Evolutionary conservation across 2,329 filamentous ascomycete genomes (phyloP).

Genomic region (Macrophomina phaseolina): DNA sequence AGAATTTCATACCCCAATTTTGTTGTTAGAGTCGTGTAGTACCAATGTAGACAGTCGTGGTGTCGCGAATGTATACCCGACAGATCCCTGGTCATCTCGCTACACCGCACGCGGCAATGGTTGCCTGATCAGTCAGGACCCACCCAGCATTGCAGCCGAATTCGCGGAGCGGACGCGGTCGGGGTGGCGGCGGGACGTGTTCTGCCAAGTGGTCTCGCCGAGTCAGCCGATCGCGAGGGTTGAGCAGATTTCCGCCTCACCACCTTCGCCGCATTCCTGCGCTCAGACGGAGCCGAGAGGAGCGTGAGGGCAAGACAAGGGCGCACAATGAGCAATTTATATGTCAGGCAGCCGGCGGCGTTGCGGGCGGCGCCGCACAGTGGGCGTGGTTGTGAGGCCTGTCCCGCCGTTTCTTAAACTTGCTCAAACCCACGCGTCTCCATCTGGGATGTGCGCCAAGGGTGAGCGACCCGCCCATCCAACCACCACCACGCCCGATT

Average conservation of each 20-base stretch:
- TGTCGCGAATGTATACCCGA: not conserved
- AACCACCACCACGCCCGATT: conserved; percentile 2
- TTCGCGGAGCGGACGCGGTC: conserved; percentile 1
- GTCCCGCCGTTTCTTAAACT: conserved; percentile 5
- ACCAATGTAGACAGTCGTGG: conserved; percentile 4
- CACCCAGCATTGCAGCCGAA: conserved; percentile 8
- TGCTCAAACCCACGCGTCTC: conserved; percentile 20
- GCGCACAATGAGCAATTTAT: conserved; percentile 5
- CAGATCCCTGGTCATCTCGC: conserved; percentile 13
- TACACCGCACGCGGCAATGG: conserved; percentile 6
- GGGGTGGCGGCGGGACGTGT: not conserved
- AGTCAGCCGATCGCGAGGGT: conserved; percentile 9
- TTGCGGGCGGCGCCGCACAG: not conserved
- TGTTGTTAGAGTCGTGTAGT: not conserved
- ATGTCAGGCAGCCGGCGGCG: not conserved
- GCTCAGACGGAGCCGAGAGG: not conserved
- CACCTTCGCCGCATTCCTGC: not conserved
- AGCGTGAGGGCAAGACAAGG: not conserved
- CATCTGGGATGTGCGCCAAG: conserved; percentile 20
- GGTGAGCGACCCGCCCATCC: not conserved
- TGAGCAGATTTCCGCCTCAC: conserved; percentile 17
- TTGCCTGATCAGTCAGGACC: not conserved
- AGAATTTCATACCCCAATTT: conserved; percentile 8
- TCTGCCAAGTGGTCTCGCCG: conserved; percentile 5
- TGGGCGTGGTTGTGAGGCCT: not conserved